phyloP scores from a whole-genome alignment of 306 rosid genomes.

The Lathyrus aphaca region DNA sequence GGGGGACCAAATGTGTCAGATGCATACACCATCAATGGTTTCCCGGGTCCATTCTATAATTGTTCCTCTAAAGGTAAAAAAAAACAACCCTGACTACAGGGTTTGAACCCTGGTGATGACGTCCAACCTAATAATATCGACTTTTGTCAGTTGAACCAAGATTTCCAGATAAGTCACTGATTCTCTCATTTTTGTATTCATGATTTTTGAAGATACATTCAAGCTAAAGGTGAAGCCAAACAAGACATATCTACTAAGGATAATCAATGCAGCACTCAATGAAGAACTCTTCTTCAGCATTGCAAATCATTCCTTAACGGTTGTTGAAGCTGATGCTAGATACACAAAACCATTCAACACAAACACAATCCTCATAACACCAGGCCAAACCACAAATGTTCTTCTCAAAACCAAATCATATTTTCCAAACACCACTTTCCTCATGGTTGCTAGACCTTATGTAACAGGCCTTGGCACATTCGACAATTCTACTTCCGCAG shows the following conservation, averaged over 20 bases:
- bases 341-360: conserved; percentile 74
- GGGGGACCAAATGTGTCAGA: conserved; percentile 87
- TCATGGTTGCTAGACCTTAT: conserved; percentile 68
- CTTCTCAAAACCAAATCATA: conserved; percentile 63
- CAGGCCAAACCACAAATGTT: conserved; percentile 79
- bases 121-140: too few relatives aligned
- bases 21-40: conserved; percentile 81
- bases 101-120: too few relatives aligned
- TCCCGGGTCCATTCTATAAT: conserved; percentile 76
- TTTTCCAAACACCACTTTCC: conserved; percentile 63
- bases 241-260: conserved; percentile 69
- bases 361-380: conserved; percentile 52
- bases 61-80: conserved; percentile 81
- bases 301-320: conserved; percentile 69
- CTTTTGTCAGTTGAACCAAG: too few relatives aligned
- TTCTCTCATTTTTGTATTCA: neutral
- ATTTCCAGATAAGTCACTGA: neutral
- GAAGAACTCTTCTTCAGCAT: conserved; percentile 82
- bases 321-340: conserved; percentile 75
- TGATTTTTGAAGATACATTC: conserved; percentile 59
- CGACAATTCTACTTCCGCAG: conserved; percentile 78
- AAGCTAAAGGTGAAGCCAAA: conserved; percentile 77
- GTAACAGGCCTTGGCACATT: conserved; percentile 60
- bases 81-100: too few relatives aligned
- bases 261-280: conserved; percentile 91